Evolutionary conservation across 2,329 filamentous ascomycete species (phyloP).

Genomic region (Phyllosticta capitalensis): DNA sequence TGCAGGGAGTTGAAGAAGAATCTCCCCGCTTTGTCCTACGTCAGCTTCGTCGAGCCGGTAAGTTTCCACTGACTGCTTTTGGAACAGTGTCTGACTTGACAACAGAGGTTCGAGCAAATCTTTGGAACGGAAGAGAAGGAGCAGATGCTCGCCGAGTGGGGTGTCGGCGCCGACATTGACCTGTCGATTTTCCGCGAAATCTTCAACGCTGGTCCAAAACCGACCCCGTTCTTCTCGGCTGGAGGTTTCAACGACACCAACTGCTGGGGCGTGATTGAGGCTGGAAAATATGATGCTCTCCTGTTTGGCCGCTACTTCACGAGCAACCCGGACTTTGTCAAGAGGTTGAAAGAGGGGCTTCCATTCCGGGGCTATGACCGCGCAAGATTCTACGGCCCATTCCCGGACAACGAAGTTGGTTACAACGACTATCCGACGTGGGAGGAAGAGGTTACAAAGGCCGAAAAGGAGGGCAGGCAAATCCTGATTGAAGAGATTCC

Average conservation of each 20-base stretch:
- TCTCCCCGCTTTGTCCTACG: conserved; percentile 40
- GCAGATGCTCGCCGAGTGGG: conserved; percentile 40
- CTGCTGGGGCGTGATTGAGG: conserved; percentile 40
- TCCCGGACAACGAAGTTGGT: conserved; percentile 19
- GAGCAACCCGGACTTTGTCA: conserved; percentile 38
- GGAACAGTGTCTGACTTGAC: background rate
- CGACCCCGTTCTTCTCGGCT: conserved; percentile 46
- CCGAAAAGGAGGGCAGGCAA: conserved; percentile 1
- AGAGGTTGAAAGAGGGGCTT: conserved; percentile 31
- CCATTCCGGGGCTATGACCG: conserved; percentile 33
- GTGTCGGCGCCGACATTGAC: conserved; percentile 33
- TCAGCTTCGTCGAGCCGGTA: conserved; percentile 46
- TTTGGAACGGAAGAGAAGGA: conserved; percentile 41
- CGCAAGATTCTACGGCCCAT: conserved; percentile 26
- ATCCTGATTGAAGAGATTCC: background rate
- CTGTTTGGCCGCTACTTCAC: conserved; percentile 39
- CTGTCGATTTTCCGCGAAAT: conserved; percentile 42
- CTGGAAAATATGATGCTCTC: conserved; percentile 28
- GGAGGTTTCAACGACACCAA: conserved; percentile 47
- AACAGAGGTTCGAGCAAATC: conserved; percentile 41
- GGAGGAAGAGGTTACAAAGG: conserved; percentile 8
- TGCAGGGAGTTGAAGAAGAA: conserved; percentile 39
- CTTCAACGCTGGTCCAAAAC: conserved; percentile 27
- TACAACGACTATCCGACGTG: conserved; percentile 27
- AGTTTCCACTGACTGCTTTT: background rate